Evolutionary conservation across 2,329 filamentous ascomycete species (phyloP).

Genomic region (Neurospora crassa): DNA sequence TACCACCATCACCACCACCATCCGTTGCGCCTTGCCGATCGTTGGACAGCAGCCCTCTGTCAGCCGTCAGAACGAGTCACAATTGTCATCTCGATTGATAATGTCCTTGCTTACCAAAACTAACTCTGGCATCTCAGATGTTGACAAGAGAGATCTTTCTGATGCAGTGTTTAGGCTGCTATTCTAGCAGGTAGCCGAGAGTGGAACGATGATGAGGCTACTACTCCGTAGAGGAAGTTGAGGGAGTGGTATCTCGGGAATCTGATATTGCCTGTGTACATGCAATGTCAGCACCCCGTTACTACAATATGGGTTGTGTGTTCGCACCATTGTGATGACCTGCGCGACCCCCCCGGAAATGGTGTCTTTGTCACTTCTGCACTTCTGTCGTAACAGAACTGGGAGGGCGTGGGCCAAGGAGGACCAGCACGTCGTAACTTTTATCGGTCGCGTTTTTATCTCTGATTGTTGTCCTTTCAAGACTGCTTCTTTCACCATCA

Average conservation of each 20-base stretch:
- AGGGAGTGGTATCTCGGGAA: background rate
- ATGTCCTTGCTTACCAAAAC: background rate
- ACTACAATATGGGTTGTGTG: background rate
- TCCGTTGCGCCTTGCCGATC: background rate
- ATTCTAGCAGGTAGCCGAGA: background rate
- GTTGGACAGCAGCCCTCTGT: background rate
- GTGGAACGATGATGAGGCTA: background rate
- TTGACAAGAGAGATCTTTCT: background rate
- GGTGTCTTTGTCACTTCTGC: background rate
- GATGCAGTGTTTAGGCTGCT: background rate
- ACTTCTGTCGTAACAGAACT: background rate
- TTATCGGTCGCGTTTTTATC: background rate
- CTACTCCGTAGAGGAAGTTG: background rate
- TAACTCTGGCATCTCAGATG: background rate
- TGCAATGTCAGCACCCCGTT: background rate
- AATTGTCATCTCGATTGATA: background rate
- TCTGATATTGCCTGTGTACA: background rate
- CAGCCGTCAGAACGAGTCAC: background rate
- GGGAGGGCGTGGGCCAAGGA: background rate
- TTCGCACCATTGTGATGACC: background rate
- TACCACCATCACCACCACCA: background rate
- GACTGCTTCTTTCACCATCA: background rate
- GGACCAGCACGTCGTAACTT: background rate
- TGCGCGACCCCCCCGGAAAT: background rate
- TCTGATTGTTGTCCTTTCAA: background rate